Evolutionary conservation across 345 rosid species (phyloP).

Genomic region (Arabis hirsuta): DNA sequence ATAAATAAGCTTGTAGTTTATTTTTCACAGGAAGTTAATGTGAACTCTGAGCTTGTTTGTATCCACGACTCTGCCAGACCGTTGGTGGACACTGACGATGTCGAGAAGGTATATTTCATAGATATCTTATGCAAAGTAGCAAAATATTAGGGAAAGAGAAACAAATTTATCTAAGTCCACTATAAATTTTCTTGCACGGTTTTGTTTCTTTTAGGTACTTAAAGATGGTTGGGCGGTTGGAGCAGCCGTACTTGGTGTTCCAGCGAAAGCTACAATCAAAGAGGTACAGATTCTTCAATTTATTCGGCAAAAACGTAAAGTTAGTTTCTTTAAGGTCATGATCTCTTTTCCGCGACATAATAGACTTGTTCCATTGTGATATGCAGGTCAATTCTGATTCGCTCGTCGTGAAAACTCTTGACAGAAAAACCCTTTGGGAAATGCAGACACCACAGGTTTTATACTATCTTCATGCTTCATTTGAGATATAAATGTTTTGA

Average conservation of each 20-base stretch:
- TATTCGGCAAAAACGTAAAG: too few species aligned
- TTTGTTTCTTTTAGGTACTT: conserved; percentile 59
- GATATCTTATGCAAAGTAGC: neutral
- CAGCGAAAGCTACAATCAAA: conserved; percentile 93
- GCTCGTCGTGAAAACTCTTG: conserved; percentile 83
- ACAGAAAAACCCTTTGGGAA: conserved; percentile 93
- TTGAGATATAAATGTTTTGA: conserved; percentile 13
- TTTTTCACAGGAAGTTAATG: conserved; percentile 60
- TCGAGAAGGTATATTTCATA: conserved; percentile 60
- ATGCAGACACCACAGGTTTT: conserved; percentile 98
- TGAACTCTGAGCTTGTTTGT: conserved; percentile 84
- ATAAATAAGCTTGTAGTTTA: neutral
- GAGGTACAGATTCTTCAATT: conserved; percentile 56
- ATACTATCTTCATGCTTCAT: neutral
- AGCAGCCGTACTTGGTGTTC: conserved; percentile 98
- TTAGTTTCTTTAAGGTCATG: neutral
- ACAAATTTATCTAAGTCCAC: neutral
- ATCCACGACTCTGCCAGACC: conserved; percentile 97
- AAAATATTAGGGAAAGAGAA: conserved; percentile 3
- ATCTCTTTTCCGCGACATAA: neutral
- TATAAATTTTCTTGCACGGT: neutral
- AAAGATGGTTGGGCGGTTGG: conserved; percentile 73
- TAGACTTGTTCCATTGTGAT: conserved; percentile 1
- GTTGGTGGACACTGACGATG: conserved; percentile 62
- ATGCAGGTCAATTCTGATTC: conserved; percentile 74